Percentiles rank a stretch among this genome's conserved stretches.
These are phyloP conservation scores for Casuarina glauca DNA, from an alignment of 306 rosid genomes.

Conservation along the genomic window DNA sequence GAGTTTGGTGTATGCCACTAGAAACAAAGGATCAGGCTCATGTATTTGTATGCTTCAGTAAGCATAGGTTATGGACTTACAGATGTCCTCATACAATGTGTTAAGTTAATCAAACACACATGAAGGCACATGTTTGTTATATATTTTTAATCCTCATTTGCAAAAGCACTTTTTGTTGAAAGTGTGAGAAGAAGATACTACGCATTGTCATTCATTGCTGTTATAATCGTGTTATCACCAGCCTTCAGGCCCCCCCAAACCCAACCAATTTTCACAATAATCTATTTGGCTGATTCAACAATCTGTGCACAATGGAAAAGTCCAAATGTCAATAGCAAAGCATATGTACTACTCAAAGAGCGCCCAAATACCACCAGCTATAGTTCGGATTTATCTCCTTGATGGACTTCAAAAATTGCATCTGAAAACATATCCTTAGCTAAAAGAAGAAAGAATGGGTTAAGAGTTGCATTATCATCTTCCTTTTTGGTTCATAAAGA, in stretches of 20 bases:
- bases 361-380: neutral
- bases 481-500: conserved; percentile 4
- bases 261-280: neutral
- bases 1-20: neutral
- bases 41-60: neutral
- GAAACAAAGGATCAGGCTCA: conserved; percentile 1
- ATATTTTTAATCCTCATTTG: neutral
- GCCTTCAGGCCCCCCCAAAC: neutral
- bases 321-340: neutral
- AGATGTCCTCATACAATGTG: neutral
- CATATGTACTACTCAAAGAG: neutral
- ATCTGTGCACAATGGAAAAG: conserved; percentile 3
- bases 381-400: neutral
- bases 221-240: neutral
- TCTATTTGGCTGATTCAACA: neutral
- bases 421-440: neutral
- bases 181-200: neutral
- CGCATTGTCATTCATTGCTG: neutral
- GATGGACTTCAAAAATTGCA: neutral
- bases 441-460: neutral
- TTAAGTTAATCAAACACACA: neutral
- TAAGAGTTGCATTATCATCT: neutral
- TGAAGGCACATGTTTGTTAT: neutral
- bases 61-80: neutral
- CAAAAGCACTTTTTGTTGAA: neutral